Evolutionary conservation across 495 filamentous ascomycete genomes (phyloP), one percentile per base, ranked within the genome.

Genomic region (Monascus purpureus): DNA sequence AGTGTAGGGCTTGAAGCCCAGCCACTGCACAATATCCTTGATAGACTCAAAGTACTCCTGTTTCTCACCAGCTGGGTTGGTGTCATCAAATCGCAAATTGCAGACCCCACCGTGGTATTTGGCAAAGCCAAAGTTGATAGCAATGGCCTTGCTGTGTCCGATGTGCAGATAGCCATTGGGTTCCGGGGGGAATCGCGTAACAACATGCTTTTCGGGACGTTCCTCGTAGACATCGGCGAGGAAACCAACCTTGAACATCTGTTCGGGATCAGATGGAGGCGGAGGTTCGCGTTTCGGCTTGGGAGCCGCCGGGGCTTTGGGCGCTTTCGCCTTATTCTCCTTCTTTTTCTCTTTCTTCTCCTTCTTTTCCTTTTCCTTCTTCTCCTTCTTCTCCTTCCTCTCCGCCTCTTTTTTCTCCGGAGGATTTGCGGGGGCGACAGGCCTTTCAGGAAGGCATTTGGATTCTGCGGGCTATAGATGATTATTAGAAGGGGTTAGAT

Each of bases 41-140:
- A 92, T 92, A 1, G 80, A 72, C 8, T 67, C 61, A 43, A 85
- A 84, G 49, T 80, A 92, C 17, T 73, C 65, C 52, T 83, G 77
- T 46, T 86, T 74, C 52, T 92, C 83, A 5, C 72, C 76, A 37
- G 82, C 79, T 1, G 83, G 83, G 50, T 92, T 92, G 8, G 82
- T 88, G 41, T 92, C 83, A 51, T 86, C 80, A 46, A 77, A 82
- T 33, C 77, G 57, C 38, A 75, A 52, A 19, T 72, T 70, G 54
- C 72, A 80, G 34, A 80, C 61, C 32, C 92, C 92, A 8, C 78
- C 77, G 52, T 93, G 79, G 46, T 78, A 75, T 42, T 71, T 74
- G 8, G 90, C 90, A 57, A 94, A 95, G 0, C 90, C 92, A 51
- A 96, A 96, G 58, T 96, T 97, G 45, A 96, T 71, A 0, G 83